Conservation (phyloP, 306 rosid species). For the Dryas drummondii region DNA sequence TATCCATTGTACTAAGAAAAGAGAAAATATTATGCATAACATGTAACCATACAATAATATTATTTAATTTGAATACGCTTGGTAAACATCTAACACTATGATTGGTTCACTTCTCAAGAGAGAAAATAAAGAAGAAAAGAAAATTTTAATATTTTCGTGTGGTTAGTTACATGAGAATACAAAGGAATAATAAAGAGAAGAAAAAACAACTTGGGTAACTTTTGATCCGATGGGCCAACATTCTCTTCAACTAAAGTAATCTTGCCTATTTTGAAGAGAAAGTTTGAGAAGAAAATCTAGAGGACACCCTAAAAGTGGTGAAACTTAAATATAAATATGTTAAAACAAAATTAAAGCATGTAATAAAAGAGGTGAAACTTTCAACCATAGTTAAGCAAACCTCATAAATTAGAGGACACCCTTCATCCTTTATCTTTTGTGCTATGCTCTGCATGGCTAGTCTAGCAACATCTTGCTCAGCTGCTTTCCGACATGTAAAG, state of each 20-base stretch:
- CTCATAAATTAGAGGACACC: constrained; percentile 30
- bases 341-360: neutral
- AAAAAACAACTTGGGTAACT: too few species aligned
- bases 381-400: constrained; percentile 27
- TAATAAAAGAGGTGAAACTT: neutral
- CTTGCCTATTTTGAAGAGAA: too few species aligned
- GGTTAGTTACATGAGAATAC: too few species aligned
- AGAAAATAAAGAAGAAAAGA: neutral
- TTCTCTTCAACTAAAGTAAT: too few species aligned
- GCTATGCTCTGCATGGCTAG: constrained; percentile 34
- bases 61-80: neutral
- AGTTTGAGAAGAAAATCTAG: too few species aligned
- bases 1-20: neutral
- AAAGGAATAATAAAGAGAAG: too few species aligned
- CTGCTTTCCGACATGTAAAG: constrained; percentile 33
- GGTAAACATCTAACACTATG: neutral
- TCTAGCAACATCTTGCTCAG: constrained; percentile 56
- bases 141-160: too few species aligned
- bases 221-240: too few species aligned
- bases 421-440: constrained; percentile 33
- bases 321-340: neutral
- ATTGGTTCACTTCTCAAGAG: too few species aligned
- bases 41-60: neutral
- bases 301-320: too few species aligned
- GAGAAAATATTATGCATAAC: neutral